phyloP scores from a whole-genome alignment of 2,329 filamentous ascomycete genomes.

The Phaeophleospora eucalypticola region DNA sequence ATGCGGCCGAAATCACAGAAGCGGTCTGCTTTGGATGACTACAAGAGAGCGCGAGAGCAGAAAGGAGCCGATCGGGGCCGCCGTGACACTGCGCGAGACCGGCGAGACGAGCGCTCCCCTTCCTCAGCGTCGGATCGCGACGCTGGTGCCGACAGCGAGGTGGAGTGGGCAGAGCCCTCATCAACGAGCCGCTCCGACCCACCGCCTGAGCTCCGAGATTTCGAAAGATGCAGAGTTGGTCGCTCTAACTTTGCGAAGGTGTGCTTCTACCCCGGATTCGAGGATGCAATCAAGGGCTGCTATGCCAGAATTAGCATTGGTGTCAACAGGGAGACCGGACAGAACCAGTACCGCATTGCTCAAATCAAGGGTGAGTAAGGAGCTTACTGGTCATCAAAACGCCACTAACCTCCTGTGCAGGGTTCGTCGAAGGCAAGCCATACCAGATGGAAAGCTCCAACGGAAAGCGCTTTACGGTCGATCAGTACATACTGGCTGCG shows the following conservation, averaged over 20 bases:
- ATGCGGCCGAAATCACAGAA: slow-evolving; percentile 39
- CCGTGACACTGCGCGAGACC: slow-evolving; percentile 33
- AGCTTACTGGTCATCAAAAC: slow-evolving; percentile 24
- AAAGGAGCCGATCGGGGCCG: slow-evolving; percentile 51
- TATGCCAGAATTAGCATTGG: slow-evolving; percentile 83
- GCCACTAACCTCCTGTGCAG: slow-evolving; percentile 41
- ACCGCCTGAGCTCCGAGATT: slow-evolving; percentile 71
- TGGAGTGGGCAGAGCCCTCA: slow-evolving; percentile 64
- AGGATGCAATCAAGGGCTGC: slow-evolving; percentile 74
- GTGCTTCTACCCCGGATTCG: slow-evolving; percentile 90
- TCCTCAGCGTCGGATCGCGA: slow-evolving; percentile 49
- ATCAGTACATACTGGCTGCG: slow-evolving; percentile 76
- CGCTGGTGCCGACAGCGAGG: slow-evolving; percentile 70
- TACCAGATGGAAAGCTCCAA: slow-evolving; percentile 75
- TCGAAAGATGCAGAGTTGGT: slow-evolving; percentile 78
- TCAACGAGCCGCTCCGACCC: slow-evolving; percentile 46
- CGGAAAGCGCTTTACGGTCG: slow-evolving; percentile 74
- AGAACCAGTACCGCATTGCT: slow-evolving; percentile 81
- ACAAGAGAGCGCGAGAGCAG: slow-evolving; percentile 58
- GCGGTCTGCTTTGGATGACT: slow-evolving; percentile 68
- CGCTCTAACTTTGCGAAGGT: slow-evolving; percentile 83
- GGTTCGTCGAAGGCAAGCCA: slow-evolving; percentile 71
- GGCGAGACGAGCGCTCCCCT: slow-evolving; percentile 45
- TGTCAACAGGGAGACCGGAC: slow-evolving; percentile 62
- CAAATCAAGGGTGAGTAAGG: slow-evolving; percentile 68